Base-by-base conservation (phyloP, 768 basidiomycete genomes). In the Pulveroboletus sp. region DNA sequence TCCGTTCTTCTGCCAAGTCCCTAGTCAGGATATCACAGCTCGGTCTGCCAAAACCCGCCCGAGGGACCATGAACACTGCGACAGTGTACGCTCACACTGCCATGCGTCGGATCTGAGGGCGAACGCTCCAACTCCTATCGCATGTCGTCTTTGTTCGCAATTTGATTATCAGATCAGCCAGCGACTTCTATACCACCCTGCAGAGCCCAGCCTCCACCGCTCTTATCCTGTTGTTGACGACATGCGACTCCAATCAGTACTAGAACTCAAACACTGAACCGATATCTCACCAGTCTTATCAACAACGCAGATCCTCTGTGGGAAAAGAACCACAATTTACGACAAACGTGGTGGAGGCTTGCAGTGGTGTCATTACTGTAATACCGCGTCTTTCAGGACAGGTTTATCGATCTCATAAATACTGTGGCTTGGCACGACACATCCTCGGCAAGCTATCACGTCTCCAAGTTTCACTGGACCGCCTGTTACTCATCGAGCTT, bases 301-400 rank as follows among this genome's bases (percentile, higher is more conserved):
- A 13, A 48, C 11, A 21, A 36, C 47, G 39, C 31, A 50, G 35
- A 31, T 24, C 35, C 26, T 32, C 30, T 28, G 15, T 58, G 42
- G 17, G 56, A 49, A 58, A 58, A 31, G 56, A 57, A 47, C 31
- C 18, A 11, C 30, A 21, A 33, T 8, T 31, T 35, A 17, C 30
- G 46, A 53, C 43, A 39, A 57, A 55, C 47, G 50, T 58, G 56
- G 57, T 54, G 27, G 45, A 44, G 32, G 42, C 41, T 35, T 30
- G n/a, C n/a, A 30, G 30, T 11, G 31, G 31, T 32, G 31, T 32
- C 11, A 32, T 5, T 35, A 33, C n/a, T 9, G 36, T 35, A 24
- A 44, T 44, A 11, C 24, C 8, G 37, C 6, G 30, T 18, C 21
- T 21, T 21, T 6, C 31, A 27, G 21, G 10, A 24, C 33, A 8